Evolutionary conservation across 257 asterid genomes (phyloP).

Genomic region (Capsicum pubescens): DNA sequence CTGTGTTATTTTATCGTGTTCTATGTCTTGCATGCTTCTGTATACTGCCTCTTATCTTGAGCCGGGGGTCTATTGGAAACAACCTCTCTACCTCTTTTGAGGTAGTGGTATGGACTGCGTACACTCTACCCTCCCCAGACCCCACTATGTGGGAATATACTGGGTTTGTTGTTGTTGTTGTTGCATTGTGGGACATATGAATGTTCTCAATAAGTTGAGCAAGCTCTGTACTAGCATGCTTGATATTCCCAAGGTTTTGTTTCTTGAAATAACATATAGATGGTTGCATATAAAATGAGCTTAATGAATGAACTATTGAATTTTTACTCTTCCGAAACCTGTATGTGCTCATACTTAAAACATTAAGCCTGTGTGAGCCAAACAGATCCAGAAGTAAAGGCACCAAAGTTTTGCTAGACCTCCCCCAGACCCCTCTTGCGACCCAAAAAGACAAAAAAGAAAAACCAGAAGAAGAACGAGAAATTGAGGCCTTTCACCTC

Average conservation of each 20-base stretch:
- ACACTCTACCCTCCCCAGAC: too few relatives aligned
- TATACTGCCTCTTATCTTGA: too few relatives aligned
- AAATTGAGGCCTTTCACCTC: not conserved
- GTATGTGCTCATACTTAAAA: not conserved
- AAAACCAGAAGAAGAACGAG: not conserved
- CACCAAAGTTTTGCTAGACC: not conserved
- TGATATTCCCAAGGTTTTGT: not conserved
- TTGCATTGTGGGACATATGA: not conserved
- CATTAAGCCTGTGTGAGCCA: not conserved
- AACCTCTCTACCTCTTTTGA: too few relatives aligned
- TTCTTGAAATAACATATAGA: not conserved
- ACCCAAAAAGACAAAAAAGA: not conserved
- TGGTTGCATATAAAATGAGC: not conserved
- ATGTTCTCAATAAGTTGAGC: not conserved
- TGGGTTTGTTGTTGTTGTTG: too few relatives aligned
- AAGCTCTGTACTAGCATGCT: not conserved
- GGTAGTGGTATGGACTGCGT: too few relatives aligned
- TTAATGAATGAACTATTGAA: not conserved
- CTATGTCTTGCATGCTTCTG: too few relatives aligned
- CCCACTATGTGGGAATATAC: too few relatives aligned
- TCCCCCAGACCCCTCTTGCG: not conserved
- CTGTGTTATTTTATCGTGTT: too few relatives aligned
- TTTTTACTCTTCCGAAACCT: not conserved
- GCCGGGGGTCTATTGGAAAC: too few relatives aligned
- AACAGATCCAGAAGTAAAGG: not conserved